A percentile compares a stretch with the other conserved stretches of the same genome.
Conservation (phyloP, 257 asterid genomes). For the Orobanche coerulescens region DNA sequence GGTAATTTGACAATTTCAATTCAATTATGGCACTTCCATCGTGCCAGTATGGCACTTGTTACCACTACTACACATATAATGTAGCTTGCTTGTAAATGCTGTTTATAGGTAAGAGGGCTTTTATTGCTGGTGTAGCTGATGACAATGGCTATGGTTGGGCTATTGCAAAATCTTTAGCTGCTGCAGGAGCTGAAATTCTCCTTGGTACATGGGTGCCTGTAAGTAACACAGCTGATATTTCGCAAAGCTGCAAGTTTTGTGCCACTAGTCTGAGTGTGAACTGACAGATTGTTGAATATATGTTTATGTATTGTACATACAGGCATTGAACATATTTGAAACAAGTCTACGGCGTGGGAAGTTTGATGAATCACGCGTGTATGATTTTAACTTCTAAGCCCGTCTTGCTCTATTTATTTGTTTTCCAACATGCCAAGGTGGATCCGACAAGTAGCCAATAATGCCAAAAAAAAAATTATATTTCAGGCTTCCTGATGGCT, state of each 20-base stretch:
- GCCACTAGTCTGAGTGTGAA: conserved; percentile 16
- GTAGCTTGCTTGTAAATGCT: conserved; percentile 10
- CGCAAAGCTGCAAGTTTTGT: not conserved
- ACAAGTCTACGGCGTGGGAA: conserved; percentile 84
- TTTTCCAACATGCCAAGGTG: not conserved
- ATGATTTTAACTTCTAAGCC: conserved; percentile 26
- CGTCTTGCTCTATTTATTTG: not conserved
- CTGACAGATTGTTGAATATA: conserved; percentile 19
- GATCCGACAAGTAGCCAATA: conserved; percentile 11
- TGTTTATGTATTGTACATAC: no score
- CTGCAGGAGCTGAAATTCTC: conserved; percentile 89
- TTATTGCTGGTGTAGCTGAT: conserved; percentile 88
- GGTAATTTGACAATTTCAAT: no score
- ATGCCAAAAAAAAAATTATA: conserved; percentile 16
- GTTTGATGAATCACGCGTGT: conserved; percentile 80
- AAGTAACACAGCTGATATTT: conserved; percentile 30
- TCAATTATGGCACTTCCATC: no score
- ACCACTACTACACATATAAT: no score
- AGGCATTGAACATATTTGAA: conserved; percentile 86
- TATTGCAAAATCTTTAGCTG: conserved; percentile 81
- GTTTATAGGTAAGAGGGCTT: conserved; percentile 68
- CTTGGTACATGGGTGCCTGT: conserved; percentile 94
- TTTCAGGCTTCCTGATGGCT: conserved; percentile 79
- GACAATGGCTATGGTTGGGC: conserved; percentile 97
- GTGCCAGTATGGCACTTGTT: no score